Base-by-base conservation (phyloP, 768 basidiomycete species). In the Hygrocybe coccinea region DNA sequence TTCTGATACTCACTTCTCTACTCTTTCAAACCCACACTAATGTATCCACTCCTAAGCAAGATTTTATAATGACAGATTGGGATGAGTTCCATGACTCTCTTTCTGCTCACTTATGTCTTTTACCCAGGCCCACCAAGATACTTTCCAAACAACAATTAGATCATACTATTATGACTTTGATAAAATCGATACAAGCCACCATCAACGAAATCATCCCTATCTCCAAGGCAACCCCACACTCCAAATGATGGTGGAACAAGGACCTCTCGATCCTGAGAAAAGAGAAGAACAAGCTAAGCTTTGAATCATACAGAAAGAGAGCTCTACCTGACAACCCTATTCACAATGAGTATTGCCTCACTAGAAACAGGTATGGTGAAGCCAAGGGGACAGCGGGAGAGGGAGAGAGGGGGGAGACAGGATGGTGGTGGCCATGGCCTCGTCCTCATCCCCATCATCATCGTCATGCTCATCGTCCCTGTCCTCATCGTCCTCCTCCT, bases 21-120 rank as follows among this genome's bases (percentile, higher is more conserved):
- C 29, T 29, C 29, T 29, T 29, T 29, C 29, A 29, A 29, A 29
- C 29, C 29, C 8, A 8, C 29, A 29, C 29, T 4, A 3, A 8
- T 8, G 8, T 8, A 29, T 8, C 3, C 29, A 29, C 29, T 4
- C 29, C 29, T 8, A 29, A 29, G 8, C 29, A 8, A 3, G 29
- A 29, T 8, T 29, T 29, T 8, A 8, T 29, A 29, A 29, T 29
- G 29, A 29, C 29, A 4, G 29, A 29, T 8, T 29, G 29, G 29
- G 29, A 65, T 22, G 22, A 63, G 9, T 62, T 60, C 0, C 47
- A 71, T 0, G 29, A 25, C 10, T 55, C 52, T 0, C 56, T 68
- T 2, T 49, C 33, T 11, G 24, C 14, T 1, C 64, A 53, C 54
- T 41, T 61, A 5, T 5, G n/a, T 7, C 39, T 11, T 11, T 10